A percentile compares a stretch with the other conserved stretches of the same genome.
Evolutionary conservation across 192 early-diverging fungal genomes (phyloP).

Genomic region (Coemansia sp.): DNA sequence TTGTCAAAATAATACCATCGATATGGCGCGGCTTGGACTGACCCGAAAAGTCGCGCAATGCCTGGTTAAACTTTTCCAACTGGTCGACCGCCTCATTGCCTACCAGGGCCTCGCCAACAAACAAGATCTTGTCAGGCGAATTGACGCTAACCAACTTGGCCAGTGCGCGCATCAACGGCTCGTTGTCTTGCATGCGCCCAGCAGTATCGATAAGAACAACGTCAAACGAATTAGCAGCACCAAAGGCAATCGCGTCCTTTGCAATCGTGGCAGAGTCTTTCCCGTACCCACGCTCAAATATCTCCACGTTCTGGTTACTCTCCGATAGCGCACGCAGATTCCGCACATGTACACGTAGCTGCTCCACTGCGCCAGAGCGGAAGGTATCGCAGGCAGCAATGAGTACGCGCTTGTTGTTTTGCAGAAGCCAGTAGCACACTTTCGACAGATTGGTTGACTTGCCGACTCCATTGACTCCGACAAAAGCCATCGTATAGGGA

Average conservation of each 20-base stretch:
- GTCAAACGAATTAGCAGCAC: conserved; percentile 74
- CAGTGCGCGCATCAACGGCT: conserved; percentile 94
- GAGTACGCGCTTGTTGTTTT: conserved; percentile 85
- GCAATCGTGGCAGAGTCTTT: conserved; percentile 96
- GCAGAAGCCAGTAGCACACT: conserved; percentile 92
- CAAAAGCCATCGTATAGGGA: conserved; percentile 90
- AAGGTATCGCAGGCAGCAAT: conserved; percentile 98
- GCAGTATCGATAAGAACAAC: conserved; percentile 96
- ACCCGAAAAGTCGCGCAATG: conserved; percentile 87
- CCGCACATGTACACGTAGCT: conserved; percentile 86
- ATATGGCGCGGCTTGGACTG: conserved; percentile 82
- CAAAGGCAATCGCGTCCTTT: conserved; percentile 88
- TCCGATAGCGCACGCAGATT: conserved; percentile 80
- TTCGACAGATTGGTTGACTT: conserved; percentile 95
- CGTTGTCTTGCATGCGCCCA: conserved; percentile 98
- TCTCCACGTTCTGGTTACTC: conserved; percentile 68
- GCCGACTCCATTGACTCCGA: conserved; percentile 96
- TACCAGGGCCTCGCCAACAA: conserved; percentile 96
- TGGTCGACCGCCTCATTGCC: conserved; percentile 98
- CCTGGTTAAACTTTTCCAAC: conserved; percentile 93
- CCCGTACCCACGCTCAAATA: conserved; percentile 95
- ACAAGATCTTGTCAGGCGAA: conserved; percentile 94
- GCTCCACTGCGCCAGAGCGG: conserved; percentile 94
- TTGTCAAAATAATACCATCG: conserved; percentile 94
- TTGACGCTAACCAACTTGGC: conserved; percentile 92